Percentiles rank a stretch among this genome's conserved stretches.
phyloP scores from a whole-genome alignment of 257 asterid species.

The Lantana camara region DNA sequence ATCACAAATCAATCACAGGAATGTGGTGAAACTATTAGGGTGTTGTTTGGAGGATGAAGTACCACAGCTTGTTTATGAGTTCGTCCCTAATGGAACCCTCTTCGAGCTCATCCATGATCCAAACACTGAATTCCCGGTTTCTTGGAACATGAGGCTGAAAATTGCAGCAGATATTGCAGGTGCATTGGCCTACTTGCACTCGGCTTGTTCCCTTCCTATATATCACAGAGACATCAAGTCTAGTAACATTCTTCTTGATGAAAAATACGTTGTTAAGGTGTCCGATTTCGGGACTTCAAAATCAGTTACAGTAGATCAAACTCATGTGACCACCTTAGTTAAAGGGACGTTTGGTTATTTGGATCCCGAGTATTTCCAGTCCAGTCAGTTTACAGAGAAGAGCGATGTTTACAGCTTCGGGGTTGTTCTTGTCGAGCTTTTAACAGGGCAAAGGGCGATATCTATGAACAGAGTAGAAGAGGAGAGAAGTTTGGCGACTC shows the following conservation, averaged over 20 bases:
- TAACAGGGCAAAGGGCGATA: not conserved
- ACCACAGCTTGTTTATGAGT: conserved; percentile 39
- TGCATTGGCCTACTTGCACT: conserved; percentile 42
- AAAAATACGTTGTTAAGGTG: conserved; percentile 37
- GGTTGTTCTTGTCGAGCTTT: no score
- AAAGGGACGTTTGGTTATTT: conserved; percentile 32
- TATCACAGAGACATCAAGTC: conserved; percentile 48
- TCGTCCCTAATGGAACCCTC: conserved; percentile 37
- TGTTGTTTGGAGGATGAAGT: conserved; percentile 34
- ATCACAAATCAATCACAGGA: conserved; percentile 38
- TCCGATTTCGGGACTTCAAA: conserved; percentile 48
- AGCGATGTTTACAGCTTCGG: conserved; percentile 48
- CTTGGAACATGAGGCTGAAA: conserved; percentile 44
- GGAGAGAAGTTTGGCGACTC: conserved; percentile 33
- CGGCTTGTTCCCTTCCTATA: conserved; percentile 34
- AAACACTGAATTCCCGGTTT: conserved; percentile 15
- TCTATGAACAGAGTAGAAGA: conserved; percentile 32
- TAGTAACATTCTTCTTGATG: conserved; percentile 39
- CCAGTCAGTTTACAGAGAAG: conserved; percentile 38
- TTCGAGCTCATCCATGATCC: conserved; percentile 33
- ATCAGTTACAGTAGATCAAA: conserved; percentile 24
- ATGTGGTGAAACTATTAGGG: conserved; percentile 38
- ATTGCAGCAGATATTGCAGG: conserved; percentile 38
- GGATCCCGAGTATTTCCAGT: conserved; percentile 10
- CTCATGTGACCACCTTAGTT: conserved; percentile 41